Evolutionary conservation across 495 filamentous ascomycete genomes (phyloP), one percentile per base, ranked within the genome.

Genomic region (Daldinia grandis): DNA sequence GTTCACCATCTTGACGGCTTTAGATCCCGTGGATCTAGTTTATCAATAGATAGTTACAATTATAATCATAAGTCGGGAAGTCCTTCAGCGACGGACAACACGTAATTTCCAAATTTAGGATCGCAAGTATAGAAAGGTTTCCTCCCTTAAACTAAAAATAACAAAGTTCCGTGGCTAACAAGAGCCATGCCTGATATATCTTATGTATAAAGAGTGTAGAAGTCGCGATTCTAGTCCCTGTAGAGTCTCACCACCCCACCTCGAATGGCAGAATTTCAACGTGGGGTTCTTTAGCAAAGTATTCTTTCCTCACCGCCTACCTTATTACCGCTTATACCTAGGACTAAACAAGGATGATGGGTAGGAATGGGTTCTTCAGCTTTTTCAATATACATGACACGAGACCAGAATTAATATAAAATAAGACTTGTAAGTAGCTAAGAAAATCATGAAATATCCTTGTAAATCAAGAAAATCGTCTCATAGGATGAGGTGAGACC

Each of bases 1-100:
- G 84, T 98, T 98, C 82, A 98, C 96, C 96, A 99, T 99, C 72
- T 86, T 93, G 88, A 64, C 84, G 78, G 82, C 80, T 63, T 65
- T 59, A 69, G 61, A 57, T 68, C 58, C 25, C 14, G n/a, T 12
- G 47, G 17, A 53, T 24, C 42, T 28, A 25, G n/a, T 21, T 24
- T 17, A 25, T 65, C 10, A 58, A 58, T 62, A 5, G 55, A 31
- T 35, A 5, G 55, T 31, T 35, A n/a, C 27, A 35, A 12, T 8
- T 19, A 44, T 19, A n/a, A 44, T 9, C 17, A 3, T 44, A 44
- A 19, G 40, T n/a, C 14, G 5, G 5, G 15, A 40, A 6, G 4
- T 40, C 38, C 15, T 40, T 40, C 6, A 17, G 7, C 38, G 1
- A 17, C n/a, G 2, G n/a, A 40, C 38, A 40, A 40, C n/a, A 9